Percentiles rank a stretch among this genome's conserved stretches.
phyloP scores from a whole-genome alignment of 257 asterid species.

The Thymus mandschuricus region DNA sequence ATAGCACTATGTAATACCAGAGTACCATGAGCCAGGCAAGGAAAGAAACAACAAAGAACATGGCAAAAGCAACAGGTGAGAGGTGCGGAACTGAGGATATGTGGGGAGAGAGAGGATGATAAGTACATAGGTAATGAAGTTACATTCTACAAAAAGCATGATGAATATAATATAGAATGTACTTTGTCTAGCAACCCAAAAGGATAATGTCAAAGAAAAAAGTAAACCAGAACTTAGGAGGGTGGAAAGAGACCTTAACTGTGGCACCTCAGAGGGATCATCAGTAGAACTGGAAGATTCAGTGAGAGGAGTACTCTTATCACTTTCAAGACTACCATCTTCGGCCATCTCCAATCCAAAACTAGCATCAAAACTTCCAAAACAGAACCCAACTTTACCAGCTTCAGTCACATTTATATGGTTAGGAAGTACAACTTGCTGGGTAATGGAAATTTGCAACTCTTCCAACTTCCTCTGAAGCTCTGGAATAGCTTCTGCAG shows the following conservation, averaged over 20 bases:
- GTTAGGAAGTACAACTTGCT: conserved; percentile 75
- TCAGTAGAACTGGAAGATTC: conserved; percentile 56
- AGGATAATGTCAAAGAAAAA: not conserved
- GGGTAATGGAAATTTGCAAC: conserved; percentile 54
- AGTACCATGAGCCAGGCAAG: not conserved
- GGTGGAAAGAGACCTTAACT: conserved; percentile 54
- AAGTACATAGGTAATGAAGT: not conserved
- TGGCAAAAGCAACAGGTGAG: too few species aligned
- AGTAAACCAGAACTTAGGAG: conserved; percentile 7
- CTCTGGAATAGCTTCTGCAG: conserved; percentile 50
- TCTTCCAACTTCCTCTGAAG: conserved; percentile 66
- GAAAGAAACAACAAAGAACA: not conserved
- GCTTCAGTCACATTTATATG: conserved; percentile 84
- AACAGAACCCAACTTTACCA: conserved; percentile 82
- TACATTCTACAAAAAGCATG: too few species aligned
- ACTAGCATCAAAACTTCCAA: conserved; percentile 86
- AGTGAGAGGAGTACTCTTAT: conserved; percentile 43
- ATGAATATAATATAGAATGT: not conserved
- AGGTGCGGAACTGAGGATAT: not conserved
- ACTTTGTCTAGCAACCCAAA: not conserved
- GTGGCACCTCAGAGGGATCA: conserved; percentile 55
- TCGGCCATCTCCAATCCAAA: conserved; percentile 54
- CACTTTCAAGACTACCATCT: conserved; percentile 41
- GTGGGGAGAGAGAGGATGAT: not conserved
- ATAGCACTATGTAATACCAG: not conserved